These are phyloP conservation scores for Candida quercuum DNA, from an alignment of 805 yeast species.

Conservation along the genomic window DNA sequence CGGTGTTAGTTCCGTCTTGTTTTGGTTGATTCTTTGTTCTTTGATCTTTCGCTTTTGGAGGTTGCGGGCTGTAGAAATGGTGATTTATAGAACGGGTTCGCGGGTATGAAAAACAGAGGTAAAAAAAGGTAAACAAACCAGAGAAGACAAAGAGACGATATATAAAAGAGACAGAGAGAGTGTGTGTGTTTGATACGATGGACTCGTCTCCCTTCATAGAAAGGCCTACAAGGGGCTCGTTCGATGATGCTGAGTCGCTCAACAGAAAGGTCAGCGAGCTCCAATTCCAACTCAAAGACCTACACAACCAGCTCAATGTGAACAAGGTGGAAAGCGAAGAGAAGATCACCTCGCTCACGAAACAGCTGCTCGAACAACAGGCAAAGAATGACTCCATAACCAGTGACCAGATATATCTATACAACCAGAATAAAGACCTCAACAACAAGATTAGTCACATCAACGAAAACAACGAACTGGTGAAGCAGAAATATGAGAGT, in stretches of 20 bases:
- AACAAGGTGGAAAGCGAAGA: constrained; percentile 28
- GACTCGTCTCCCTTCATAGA: constrained; percentile 33
- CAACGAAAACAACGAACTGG: constrained; percentile 19
- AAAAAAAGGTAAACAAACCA: too few species aligned
- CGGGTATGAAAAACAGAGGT: too few species aligned
- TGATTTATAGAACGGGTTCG: too few species aligned
- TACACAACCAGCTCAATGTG: constrained; percentile 34
- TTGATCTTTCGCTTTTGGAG: too few species aligned
- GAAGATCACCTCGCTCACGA: constrained; percentile 23
- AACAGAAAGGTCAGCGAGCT: constrained; percentile 22
- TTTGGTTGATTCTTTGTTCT: too few species aligned
- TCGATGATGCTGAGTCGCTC: background rate
- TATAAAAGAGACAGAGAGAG: background rate
- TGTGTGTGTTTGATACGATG: constrained; percentile 2
- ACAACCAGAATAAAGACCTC: constrained; percentile 28
- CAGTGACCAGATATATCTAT: constrained; percentile 31
- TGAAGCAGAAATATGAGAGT: constrained; percentile 22
- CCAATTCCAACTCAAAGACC: constrained; percentile 31
- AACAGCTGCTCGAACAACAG: constrained; percentile 17
- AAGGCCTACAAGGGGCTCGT: constrained; percentile 17
- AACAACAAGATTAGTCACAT: constrained; percentile 20
- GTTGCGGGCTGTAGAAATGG: too few species aligned
- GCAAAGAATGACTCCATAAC: constrained; percentile 12
- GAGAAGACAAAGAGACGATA: too few species aligned
- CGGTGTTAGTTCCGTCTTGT: background rate